A percentile compares a stretch with the other conserved stretches of the same genome.
Conservation (phyloP, 495 filamentous ascomycete species). For the Cryomyces antarcticus region DNA sequence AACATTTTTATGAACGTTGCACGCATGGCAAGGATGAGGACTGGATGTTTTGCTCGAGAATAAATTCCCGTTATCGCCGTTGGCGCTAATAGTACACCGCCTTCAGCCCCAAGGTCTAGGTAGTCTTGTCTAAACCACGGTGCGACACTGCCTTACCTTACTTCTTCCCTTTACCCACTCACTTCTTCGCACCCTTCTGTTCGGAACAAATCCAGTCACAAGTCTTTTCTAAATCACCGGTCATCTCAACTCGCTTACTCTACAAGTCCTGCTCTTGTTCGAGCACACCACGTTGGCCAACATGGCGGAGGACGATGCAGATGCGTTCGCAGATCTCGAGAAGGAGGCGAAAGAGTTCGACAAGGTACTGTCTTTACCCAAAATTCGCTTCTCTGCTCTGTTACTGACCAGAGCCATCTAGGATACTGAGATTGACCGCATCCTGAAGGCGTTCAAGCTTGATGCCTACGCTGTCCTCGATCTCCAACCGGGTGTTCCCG, state of each 20-base stretch:
- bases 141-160: too few species aligned
- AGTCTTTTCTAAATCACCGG: too few species aligned
- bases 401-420: slow-evolving; percentile 15
- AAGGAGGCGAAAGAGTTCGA: slow-evolving; percentile 74
- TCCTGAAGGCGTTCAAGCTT: slow-evolving; percentile 71
- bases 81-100: neutral
- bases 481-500: slow-evolving; percentile 83
- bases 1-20: neutral
- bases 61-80: neutral
- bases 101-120: neutral
- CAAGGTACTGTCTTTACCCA: slow-evolving; percentile 33
- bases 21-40: neutral
- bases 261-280: too few species aligned
- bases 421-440: slow-evolving; percentile 93
- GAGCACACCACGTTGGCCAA: neutral
- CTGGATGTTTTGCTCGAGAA: neutral
- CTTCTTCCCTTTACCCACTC: too few species aligned
- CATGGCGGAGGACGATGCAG: slow-evolving; percentile 36
- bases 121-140: neutral
- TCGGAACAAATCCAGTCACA: too few species aligned
- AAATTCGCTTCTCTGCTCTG: neutral
- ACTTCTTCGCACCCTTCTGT: too few species aligned
- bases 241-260: too few species aligned
- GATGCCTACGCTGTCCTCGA: slow-evolving; percentile 93
- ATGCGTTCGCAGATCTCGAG: slow-evolving; percentile 68